These are phyloP conservation scores for Secale cereale DNA, from an alignment of 176 grass and related monocot species.

Conservation along the genomic window DNA sequence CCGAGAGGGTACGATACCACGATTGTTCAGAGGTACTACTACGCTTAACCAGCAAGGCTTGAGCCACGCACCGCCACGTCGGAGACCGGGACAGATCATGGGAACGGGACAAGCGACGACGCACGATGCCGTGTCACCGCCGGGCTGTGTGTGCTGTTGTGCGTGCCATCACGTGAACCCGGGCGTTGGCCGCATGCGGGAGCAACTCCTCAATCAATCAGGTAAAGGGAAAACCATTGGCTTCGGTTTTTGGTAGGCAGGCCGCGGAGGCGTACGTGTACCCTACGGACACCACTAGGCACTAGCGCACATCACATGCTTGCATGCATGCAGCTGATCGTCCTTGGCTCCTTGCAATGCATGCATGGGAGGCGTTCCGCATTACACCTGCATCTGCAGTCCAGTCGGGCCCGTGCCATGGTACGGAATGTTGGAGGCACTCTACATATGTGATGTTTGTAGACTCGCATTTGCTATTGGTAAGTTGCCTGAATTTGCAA, in stretches of 20 bases:
- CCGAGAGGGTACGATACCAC: background rate
- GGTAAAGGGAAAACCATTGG: background rate
- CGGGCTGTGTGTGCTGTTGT: background rate
- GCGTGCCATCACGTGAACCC: background rate
- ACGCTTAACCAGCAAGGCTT: background rate
- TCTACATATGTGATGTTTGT: no score
- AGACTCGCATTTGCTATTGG: no score
- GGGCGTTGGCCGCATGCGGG: background rate
- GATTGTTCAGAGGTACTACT: no score
- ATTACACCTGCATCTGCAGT: no score
- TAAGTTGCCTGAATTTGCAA: no score
- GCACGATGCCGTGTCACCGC: slow-evolving; percentile 1
- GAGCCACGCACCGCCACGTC: background rate
- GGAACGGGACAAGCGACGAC: slow-evolving; percentile 7
- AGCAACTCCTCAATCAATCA: background rate
- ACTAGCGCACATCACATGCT: background rate
- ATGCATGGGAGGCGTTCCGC: no score
- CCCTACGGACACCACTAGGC: background rate
- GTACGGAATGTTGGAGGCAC: no score
- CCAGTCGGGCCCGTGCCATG: no score
- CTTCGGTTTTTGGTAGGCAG: background rate
- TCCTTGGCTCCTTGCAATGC: no score
- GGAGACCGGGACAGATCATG: background rate
- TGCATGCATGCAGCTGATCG: background rate
- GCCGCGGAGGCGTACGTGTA: background rate